Percentiles rank a stretch among this genome's conserved stretches.
These are phyloP conservation scores for Chaetomium globosum DNA, from an alignment of 2,329 filamentous ascomycete species.

Conservation along the genomic window DNA sequence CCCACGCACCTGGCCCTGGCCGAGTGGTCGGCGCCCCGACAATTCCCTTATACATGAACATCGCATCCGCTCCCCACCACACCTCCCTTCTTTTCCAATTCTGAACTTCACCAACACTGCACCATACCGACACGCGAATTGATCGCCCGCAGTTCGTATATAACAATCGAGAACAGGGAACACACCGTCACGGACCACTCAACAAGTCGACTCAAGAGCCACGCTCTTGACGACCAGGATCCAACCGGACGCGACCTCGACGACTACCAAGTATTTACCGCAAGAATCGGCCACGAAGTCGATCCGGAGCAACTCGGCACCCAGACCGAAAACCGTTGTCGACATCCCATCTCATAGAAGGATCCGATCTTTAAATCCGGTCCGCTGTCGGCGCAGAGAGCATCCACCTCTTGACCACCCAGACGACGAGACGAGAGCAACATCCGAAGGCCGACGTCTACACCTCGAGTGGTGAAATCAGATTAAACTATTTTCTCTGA, in stretches of 20 bases:
- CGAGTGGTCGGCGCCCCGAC: constrained; percentile 29
- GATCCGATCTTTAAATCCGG: background rate
- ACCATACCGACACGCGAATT: constrained; percentile 27
- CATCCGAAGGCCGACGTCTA: constrained; percentile 31
- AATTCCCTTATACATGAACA: constrained; percentile 37
- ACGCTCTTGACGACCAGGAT: background rate
- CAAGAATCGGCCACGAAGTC: background rate
- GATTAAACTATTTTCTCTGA: constrained; percentile 35
- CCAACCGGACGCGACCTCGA: constrained; percentile 18
- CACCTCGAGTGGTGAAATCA: constrained; percentile 35
- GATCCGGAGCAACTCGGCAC: background rate
- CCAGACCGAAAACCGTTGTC: background rate
- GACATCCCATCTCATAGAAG: background rate
- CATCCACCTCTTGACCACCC: constrained; percentile 26
- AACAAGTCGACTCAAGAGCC: constrained; percentile 13
- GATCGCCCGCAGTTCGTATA: constrained; percentile 12
- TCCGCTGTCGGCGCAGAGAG: constrained; percentile 35
- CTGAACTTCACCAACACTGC: constrained; percentile 29
- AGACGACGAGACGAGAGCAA: background rate
- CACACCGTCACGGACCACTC: constrained; percentile 3
- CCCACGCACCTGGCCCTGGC: constrained; percentile 32
- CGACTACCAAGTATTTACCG: background rate
- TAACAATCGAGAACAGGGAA: background rate
- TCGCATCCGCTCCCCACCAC: constrained; percentile 37
- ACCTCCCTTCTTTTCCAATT: constrained; percentile 29